These are phyloP conservation scores for Colletotrichum sp. DNA, from an alignment of 2,329 filamentous ascomycete species.

Conservation along the genomic window DNA sequence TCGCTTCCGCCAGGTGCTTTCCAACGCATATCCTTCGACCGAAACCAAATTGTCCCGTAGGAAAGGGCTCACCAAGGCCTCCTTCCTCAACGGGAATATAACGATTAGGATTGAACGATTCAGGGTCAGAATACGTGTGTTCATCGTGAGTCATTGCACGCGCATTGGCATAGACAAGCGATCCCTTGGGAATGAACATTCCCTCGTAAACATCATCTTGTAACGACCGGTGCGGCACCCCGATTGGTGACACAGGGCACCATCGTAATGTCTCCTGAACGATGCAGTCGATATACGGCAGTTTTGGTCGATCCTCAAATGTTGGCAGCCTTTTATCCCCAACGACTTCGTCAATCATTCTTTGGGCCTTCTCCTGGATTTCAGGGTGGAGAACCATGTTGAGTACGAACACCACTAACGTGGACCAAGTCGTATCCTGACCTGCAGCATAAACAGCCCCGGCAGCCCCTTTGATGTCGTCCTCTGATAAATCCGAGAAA, in stretches of 20 bases:
- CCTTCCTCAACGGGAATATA: conserved; percentile 36
- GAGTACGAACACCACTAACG: conserved; percentile 27
- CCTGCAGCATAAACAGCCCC: conserved; percentile 53
- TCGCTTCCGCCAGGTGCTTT: conserved; percentile 57
- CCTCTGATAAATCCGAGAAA: conserved; percentile 40
- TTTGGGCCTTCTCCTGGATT: conserved; percentile 50
- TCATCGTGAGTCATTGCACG: conserved; percentile 49
- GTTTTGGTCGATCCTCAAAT: conserved; percentile 45
- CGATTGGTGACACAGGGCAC: conserved; percentile 50
- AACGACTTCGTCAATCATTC: conserved; percentile 49
- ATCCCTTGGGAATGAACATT: conserved; percentile 60
- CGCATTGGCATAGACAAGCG: conserved; percentile 45
- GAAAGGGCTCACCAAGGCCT: conserved; percentile 49
- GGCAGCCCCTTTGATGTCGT: conserved; percentile 52
- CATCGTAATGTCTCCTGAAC: conserved; percentile 52
- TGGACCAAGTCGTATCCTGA: conserved; percentile 49
- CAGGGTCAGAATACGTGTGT: conserved; percentile 42
- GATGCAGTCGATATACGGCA: conserved; percentile 53
- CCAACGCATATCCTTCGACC: conserved; percentile 45
- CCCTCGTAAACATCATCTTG: conserved; percentile 61
- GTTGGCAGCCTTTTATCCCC: conserved; percentile 48
- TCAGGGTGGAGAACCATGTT: conserved; percentile 34
- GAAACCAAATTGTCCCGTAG: conserved; percentile 49
- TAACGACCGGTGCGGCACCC: conserved; percentile 53
- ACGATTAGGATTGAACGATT: conserved; percentile 49